Percentiles rank a stretch among this genome's conserved stretches.
Conservation (phyloP, 495 filamentous ascomycete species). For the Hypomontagnella submonticulosa region DNA sequence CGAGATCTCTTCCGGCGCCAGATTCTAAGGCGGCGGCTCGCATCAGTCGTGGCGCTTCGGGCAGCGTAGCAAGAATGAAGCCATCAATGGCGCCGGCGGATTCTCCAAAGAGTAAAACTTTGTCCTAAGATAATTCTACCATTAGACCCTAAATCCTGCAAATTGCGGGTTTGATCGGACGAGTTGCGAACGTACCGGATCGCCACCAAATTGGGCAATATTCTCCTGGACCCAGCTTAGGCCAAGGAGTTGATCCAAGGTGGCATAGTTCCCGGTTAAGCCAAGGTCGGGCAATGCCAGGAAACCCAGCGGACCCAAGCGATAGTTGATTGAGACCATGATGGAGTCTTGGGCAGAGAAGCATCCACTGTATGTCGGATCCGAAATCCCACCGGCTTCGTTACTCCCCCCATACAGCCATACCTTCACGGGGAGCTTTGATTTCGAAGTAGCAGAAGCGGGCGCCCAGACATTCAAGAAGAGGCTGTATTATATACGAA, state of each 20-base stretch:
- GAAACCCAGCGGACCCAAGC: conserved; percentile 70
- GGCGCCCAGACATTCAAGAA: conserved; percentile 48
- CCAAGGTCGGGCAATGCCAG: conserved; percentile 48
- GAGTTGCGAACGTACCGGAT: conserved; percentile 47
- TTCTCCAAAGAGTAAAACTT: conserved; percentile 56
- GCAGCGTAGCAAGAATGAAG: conserved; percentile 50
- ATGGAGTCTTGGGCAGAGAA: conserved; percentile 51
- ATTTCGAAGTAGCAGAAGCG: conserved; percentile 43
- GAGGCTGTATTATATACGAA: conserved; percentile 28
- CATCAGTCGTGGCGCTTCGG: conserved; percentile 49
- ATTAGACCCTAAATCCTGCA: conserved; percentile 39
- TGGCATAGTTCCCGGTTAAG: conserved; percentile 54
- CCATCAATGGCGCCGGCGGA: conserved; percentile 53
- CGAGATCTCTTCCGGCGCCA: conserved; percentile 44
- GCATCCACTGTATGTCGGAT: conserved; percentile 56
- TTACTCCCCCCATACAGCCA: conserved; percentile 56
- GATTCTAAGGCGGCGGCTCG: conserved; percentile 53
- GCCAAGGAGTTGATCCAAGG: conserved; percentile 65
- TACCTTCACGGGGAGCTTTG: conserved; percentile 55
- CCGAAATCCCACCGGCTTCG: conserved; percentile 41
- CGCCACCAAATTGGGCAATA: conserved; percentile 67
- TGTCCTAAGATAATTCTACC: conserved; percentile 34
- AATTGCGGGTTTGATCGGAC: conserved; percentile 30
- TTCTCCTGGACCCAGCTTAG: conserved; percentile 64
- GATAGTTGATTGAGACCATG: conserved; percentile 62